These are phyloP conservation scores for Jatropha curcas DNA, from an alignment of 345 rosid species.

Conservation along the genomic window DNA sequence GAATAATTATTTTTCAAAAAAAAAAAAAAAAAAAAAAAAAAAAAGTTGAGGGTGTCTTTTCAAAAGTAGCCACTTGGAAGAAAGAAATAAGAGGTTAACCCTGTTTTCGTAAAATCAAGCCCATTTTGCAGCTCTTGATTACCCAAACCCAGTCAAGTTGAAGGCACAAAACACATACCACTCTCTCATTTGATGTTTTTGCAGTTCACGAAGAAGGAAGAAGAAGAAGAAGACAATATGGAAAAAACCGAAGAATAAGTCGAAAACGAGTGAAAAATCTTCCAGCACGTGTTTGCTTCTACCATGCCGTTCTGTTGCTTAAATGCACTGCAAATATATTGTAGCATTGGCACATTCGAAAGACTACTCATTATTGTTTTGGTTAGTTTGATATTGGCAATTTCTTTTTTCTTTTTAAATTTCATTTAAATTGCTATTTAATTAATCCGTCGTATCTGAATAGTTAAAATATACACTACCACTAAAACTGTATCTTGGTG, in stretches of 20 bases:
- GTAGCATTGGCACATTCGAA: no score
- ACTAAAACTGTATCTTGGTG: no score
- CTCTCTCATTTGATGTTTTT: background rate
- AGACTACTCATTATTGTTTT: no score
- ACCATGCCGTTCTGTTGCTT: background rate
- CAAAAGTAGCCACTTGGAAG: background rate
- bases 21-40: background rate
- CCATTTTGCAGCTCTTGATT: slow-evolving; percentile 14
- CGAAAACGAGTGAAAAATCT: background rate
- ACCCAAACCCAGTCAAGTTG: slow-evolving; percentile 31
- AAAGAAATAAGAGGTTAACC: background rate
- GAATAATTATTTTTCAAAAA: no score
- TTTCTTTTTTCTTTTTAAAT: no score
- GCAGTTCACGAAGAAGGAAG: no score
- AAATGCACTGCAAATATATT: background rate
- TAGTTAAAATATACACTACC: no score
- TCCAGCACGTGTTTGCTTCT: background rate
- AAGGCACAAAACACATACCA: slow-evolving; percentile 9
- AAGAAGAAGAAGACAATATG: no score
- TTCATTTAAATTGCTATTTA: no score
- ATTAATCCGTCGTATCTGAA: no score
- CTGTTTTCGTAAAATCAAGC: background rate
- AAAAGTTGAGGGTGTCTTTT: background rate
- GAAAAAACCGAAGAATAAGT: background rate
- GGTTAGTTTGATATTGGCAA: no score